Evolutionary conservation across 2,329 filamentous ascomycete species (phyloP).

Genomic region (Phoma sp.): DNA sequence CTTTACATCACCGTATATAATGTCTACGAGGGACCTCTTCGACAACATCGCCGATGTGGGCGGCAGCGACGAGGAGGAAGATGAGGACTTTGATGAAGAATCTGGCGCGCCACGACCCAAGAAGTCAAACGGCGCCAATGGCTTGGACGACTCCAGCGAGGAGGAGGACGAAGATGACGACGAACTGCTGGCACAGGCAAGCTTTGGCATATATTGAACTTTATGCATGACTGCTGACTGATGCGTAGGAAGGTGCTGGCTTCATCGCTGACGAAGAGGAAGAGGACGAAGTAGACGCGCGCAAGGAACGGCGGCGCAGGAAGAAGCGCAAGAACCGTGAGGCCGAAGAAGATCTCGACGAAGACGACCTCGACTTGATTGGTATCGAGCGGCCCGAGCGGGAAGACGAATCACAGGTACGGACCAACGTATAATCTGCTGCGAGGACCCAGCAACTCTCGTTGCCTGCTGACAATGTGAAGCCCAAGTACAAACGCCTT

Average conservation of each 20-base stretch:
- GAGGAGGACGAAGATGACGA: slow-evolving; percentile 52
- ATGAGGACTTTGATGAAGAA: slow-evolving; percentile 47
- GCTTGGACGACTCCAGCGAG: slow-evolving; percentile 47
- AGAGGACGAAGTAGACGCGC: slow-evolving; percentile 69
- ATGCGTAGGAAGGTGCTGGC: slow-evolving; percentile 78
- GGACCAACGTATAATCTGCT: background rate
- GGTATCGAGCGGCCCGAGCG: slow-evolving; percentile 74
- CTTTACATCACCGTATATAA: slow-evolving; percentile 37
- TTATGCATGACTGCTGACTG: slow-evolving; percentile 21
- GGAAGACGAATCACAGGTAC: slow-evolving; percentile 72
- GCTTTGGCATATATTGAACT: slow-evolving; percentile 23
- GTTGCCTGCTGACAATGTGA: slow-evolving; percentile 11
- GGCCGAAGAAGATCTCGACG: slow-evolving; percentile 84
- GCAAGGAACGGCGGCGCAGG: slow-evolving; percentile 66
- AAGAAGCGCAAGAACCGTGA: slow-evolving; percentile 79
- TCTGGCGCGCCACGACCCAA: slow-evolving; percentile 28
- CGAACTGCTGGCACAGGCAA: slow-evolving; percentile 41
- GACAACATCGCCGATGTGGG: slow-evolving; percentile 86
- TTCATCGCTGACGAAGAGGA: slow-evolving; percentile 96
- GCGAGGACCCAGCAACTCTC: background rate
- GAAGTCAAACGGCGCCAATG: slow-evolving; percentile 40
- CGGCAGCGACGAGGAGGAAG: slow-evolving; percentile 66
- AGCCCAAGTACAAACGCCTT: slow-evolving; percentile 94
- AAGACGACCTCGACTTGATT: slow-evolving; percentile 95
- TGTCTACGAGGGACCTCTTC: slow-evolving; percentile 68